Evolutionary conservation across 345 rosid genomes (phyloP).

Genomic region (Murraya paniculata): DNA sequence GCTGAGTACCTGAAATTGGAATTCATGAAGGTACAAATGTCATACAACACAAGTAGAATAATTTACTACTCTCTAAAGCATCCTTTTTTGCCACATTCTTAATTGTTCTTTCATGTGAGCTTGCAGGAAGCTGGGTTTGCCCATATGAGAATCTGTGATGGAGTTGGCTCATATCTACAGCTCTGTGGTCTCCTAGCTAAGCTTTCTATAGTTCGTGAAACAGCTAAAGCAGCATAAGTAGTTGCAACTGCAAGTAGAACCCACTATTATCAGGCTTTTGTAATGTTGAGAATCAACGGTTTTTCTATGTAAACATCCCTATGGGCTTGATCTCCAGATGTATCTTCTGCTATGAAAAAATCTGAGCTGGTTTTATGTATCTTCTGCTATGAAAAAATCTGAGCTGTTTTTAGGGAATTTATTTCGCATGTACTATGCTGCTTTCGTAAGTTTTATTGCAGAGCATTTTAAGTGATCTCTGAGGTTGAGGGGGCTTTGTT

Average conservation of each 20-base stretch:
- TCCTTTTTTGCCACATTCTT: neutral
- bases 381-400: neutral
- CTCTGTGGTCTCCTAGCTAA: constrained; percentile 90
- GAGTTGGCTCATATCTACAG: constrained; percentile 97
- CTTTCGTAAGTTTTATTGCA: neutral
- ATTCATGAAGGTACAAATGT: constrained; percentile 75
- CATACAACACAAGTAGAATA: neutral
- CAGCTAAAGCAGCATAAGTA: constrained; percentile 67
- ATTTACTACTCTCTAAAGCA: neutral
- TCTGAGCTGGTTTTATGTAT: neutral
- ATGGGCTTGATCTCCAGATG: neutral
- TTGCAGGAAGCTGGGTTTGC: constrained; percentile 95
- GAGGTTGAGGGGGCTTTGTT: neutral
- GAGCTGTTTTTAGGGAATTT: neutral
- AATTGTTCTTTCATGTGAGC: neutral
- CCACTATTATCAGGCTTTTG: neutral
- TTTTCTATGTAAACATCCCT: neutral
- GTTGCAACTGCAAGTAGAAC: neutral
- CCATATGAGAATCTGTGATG: constrained; percentile 95
- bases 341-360: neutral
- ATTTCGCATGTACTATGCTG: neutral
- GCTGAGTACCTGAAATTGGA: constrained; percentile 90
- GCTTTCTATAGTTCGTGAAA: constrained; percentile 67
- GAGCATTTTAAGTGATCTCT: neutral
- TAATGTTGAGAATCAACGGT: neutral